Percentiles rank a stretch among this genome's conserved stretches.
Conservation (phyloP, 2,329 filamentous ascomycete species). For the Thielaviopsis punctulata region DNA sequence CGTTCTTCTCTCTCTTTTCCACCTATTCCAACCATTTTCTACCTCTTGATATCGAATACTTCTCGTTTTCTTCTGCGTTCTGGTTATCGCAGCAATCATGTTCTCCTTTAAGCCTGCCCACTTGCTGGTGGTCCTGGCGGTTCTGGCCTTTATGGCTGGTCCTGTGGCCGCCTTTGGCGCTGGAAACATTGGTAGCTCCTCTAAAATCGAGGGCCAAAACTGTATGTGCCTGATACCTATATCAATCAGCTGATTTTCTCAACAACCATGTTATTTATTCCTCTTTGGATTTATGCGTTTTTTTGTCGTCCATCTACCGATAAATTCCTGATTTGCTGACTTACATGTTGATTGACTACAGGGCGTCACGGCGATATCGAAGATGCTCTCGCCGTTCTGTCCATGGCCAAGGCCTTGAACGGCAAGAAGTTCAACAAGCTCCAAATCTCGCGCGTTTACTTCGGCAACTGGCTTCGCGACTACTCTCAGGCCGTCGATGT, state of each 20-base stretch:
- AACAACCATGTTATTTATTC: not conserved
- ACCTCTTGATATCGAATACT: not conserved
- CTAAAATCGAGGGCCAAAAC: slow-evolving; percentile 69
- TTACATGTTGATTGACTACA: slow-evolving; percentile 18
- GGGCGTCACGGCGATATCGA: slow-evolving; percentile 86
- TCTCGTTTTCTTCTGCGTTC: slow-evolving; percentile 8
- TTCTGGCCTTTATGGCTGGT: slow-evolving; percentile 49
- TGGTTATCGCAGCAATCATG: slow-evolving; percentile 23
- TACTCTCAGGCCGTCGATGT: slow-evolving; percentile 92
- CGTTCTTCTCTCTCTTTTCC: slow-evolving; percentile 12
- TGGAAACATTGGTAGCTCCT: slow-evolving; percentile 70
- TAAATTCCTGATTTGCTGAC: not conserved
- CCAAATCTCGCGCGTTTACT: slow-evolving; percentile 78
- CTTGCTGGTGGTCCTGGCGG: slow-evolving; percentile 35
- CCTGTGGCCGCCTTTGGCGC: slow-evolving; percentile 68
- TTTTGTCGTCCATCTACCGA: not conserved
- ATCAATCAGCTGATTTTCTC: not conserved
- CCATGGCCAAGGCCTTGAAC: slow-evolving; percentile 34
- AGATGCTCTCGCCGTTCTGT: slow-evolving; percentile 63
- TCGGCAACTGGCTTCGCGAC: slow-evolving; percentile 87
- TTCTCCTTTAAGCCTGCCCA: slow-evolving; percentile 29
- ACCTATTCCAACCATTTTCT: slow-evolving; percentile 13
- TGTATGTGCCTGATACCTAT: slow-evolving; percentile 34
- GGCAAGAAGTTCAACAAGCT: slow-evolving; percentile 77
- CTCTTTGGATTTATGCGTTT: not conserved